Evolutionary conservation across 257 asterid genomes (phyloP), one percentile per base, ranked within the genome.

Genomic region (Asclepias syriaca): DNA sequence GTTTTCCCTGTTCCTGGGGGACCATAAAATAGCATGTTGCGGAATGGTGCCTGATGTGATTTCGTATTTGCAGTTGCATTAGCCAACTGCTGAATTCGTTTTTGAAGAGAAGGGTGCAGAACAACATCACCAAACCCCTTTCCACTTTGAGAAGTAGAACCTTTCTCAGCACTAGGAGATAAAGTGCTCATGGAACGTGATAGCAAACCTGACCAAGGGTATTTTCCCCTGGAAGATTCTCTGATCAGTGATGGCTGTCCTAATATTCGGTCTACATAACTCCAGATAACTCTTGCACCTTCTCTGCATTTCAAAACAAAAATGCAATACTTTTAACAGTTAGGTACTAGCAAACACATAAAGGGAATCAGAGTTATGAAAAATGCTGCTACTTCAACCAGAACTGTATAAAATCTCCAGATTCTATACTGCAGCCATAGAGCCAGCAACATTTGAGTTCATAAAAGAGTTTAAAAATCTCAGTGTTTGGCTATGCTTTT

Each of bases 1-100:
- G 98, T 94, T 82, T 94, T 94, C 81, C 98, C 98, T 46, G 98
- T 91, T 75, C 98, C 98, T 40, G 97, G 98, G 67, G 97, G 97
- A 67, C 98, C 98, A 73, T 89, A 90, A 74, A 94, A 91, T 49
- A 94, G 98, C 91, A 94, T 86, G 83, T 94, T 94, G 66, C 98
- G 85, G 49, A 89, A 94, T 58, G 98, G 98, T 39, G 97, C 98
- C 82, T 91, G 89, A 72, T 94, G 96, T 57, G 83, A 74, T 83
- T 94, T 94, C 43, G 98, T 94, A 77, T 91, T 86, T 54, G 95
- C 91, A 77, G 97, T 94, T 69, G 98, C 94, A 74, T 71, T 80
- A 45, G 96, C 96, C 73, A 94, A 83, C 80, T 88, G 94, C 70
- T 89, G 84, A 69, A 94, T 87, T 70, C 96, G 81, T 76, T 82